These are phyloP conservation scores for Pelargonium cotyledonis DNA, from an alignment of 441 rosid genomes.

Conservation along the genomic window DNA sequence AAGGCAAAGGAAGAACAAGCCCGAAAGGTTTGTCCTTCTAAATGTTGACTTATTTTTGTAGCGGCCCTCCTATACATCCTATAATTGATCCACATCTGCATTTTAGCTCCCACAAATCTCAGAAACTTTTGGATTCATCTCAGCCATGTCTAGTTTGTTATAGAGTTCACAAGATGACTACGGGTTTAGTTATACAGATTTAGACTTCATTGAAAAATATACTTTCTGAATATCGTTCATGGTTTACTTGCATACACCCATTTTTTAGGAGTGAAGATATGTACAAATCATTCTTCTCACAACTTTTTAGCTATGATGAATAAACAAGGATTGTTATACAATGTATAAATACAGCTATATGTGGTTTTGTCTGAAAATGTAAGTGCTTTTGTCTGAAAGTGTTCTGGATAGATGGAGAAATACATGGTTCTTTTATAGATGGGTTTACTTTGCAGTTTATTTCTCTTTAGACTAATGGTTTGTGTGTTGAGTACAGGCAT, in stretches of 20 bases:
- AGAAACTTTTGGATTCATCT: neutral
- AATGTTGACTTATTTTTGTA: constrained; percentile 12
- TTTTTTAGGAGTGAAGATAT: neutral
- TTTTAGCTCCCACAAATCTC: neutral
- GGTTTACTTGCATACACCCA: neutral
- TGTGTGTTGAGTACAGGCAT: constrained; percentile 32
- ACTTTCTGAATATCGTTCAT: neutral
- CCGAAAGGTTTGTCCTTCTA: constrained; percentile 45
- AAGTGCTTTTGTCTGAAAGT: too few species aligned
- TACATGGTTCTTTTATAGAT: too few species aligned
- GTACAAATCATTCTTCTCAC: neutral
- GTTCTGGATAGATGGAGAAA: too few species aligned
- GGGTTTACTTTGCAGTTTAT: neutral
- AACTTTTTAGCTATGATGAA: neutral
- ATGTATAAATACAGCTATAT: neutral
- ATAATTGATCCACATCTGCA: neutral
- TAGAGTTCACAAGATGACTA: too few species aligned
- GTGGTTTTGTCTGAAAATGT: neutral
- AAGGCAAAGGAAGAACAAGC: constrained; percentile 78
- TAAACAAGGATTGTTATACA: neutral
- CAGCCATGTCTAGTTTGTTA: neutral
- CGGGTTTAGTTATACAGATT: neutral
- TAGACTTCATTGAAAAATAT: neutral
- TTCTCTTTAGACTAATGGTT: constrained; percentile 8
- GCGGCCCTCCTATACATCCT: neutral